Evolutionary conservation across 495 filamentous ascomycete genomes (phyloP).

Genomic region (Sabuloglossum arenarium): DNA sequence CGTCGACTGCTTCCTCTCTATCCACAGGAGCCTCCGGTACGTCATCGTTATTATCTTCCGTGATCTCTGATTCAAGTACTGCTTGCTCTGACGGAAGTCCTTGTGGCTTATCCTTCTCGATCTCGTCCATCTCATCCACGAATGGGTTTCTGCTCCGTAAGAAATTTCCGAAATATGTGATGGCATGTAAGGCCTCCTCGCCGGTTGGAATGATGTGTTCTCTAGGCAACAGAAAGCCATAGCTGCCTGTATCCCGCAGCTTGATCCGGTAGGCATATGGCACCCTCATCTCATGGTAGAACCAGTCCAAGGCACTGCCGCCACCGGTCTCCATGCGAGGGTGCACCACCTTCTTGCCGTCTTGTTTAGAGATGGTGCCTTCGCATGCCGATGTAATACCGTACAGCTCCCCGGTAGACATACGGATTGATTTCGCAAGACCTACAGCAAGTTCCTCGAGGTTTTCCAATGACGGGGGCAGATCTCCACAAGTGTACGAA

Average conservation of each 20-base stretch:
- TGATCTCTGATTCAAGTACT: not conserved
- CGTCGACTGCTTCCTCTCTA: not conserved
- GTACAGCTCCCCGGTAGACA: constrained; percentile 54
- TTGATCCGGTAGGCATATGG: constrained; percentile 86
- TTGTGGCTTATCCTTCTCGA: not conserved
- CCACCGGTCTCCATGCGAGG: constrained; percentile 43
- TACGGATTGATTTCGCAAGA: constrained; percentile 73
- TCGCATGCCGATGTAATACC: constrained; percentile 75
- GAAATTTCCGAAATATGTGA: constrained; percentile 64
- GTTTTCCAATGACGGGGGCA: constrained; percentile 75
- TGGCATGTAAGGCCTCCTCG: constrained; percentile 60
- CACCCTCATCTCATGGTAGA: constrained; percentile 76
- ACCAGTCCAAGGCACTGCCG: constrained; percentile 85
- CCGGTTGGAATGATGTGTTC: constrained; percentile 82
- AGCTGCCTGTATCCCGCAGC: constrained; percentile 80
- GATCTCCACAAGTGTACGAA: constrained; percentile 54
- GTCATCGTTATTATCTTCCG: not conserved
- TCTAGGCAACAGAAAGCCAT: constrained; percentile 77
- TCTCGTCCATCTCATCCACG: not conserved
- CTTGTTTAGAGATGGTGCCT: constrained; percentile 34
- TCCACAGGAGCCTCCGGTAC: not conserved
- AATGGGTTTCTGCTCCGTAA: constrained; percentile 25
- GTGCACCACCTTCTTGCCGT: constrained; percentile 11
- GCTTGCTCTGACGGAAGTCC: not conserved
- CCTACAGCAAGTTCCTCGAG: constrained; percentile 77